A percentile compares a stretch with the other conserved stretches of the same genome.
phyloP scores from a whole-genome alignment of 177 flowering plant species.

The Vitis hybrid region DNA sequence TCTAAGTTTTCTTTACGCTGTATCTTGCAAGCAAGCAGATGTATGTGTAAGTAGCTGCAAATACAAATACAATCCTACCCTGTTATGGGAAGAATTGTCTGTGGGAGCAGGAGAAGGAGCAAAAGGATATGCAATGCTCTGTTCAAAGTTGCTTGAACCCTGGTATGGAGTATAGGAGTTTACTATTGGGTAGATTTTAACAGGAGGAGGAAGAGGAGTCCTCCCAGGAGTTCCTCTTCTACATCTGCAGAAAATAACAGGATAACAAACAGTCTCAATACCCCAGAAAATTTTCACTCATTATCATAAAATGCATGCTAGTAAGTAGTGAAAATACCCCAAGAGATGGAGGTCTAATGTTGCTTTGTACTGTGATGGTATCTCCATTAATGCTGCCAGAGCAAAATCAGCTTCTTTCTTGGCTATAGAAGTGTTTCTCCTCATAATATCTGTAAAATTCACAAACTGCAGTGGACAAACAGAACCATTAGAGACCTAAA shows the following conservation, averaged over 20 bases:
- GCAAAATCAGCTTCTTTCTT: constrained; percentile 39
- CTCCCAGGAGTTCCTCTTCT: constrained; percentile 16
- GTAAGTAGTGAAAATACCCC: constrained; percentile 16
- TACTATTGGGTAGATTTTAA: neutral
- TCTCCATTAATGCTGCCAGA: constrained; percentile 40
- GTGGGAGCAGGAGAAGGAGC: constrained; percentile 7
- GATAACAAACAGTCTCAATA: neutral
- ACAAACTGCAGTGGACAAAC: constrained; percentile 27
- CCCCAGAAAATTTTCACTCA: neutral
- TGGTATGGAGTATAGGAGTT: neutral
- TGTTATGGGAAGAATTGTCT: constrained; percentile 4
- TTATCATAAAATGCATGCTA: neutral
- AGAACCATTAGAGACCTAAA: neutral
- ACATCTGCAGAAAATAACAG: constrained; percentile 12
- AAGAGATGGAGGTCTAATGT: constrained; percentile 33
- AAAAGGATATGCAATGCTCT: constrained; percentile 2
- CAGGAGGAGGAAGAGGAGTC: constrained; percentile 25
- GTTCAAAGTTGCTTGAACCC: constrained; percentile 12
- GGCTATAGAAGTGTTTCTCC: constrained; percentile 6
- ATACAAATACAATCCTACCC: constrained; percentile 3
- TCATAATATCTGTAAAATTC: constrained; percentile 35
- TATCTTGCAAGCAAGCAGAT: too few species aligned
- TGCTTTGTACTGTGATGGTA: constrained; percentile 42
- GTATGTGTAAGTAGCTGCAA: too few species aligned
- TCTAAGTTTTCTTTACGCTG: too few species aligned